Conservation (phyloP, 768 basidiomycete genomes). For the Phlegmacium glaucopus region DNA sequence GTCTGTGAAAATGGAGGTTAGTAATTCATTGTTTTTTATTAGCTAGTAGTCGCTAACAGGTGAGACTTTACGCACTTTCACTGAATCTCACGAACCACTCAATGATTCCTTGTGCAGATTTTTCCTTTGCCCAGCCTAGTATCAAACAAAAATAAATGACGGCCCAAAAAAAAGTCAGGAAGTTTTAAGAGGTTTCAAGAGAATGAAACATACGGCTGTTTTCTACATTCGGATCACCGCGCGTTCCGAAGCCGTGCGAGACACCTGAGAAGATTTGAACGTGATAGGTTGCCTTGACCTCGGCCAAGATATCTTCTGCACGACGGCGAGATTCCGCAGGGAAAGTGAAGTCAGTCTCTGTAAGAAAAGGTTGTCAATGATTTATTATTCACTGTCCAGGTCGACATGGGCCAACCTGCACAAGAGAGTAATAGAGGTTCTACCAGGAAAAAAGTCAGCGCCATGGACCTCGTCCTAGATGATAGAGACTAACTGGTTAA, state of each 20-base stretch:
- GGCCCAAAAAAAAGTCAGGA: not conserved
- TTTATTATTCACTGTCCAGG: not conserved
- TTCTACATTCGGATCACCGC: constrained; percentile 40
- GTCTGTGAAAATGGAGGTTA: no score
- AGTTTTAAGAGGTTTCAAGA: no score
- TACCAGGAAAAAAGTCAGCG: constrained; percentile 15
- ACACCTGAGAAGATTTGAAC: constrained; percentile 55
- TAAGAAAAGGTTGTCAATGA: no score
- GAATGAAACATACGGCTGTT: constrained; percentile 30
- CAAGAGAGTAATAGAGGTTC: constrained; percentile 54
- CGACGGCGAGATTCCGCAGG: constrained; percentile 46
- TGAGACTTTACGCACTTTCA: not conserved
- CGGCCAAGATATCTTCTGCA: constrained; percentile 54
- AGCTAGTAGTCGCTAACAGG: no score
- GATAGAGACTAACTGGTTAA: constrained; percentile 37
- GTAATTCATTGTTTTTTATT: no score
- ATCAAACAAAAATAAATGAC: not conserved
- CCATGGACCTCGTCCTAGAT: not conserved
- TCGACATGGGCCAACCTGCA: constrained; percentile 36
- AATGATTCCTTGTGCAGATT: constrained; percentile 47
- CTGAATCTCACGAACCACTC: constrained; percentile 50
- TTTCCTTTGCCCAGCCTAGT: constrained; percentile 59
- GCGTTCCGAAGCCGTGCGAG: constrained; percentile 45
- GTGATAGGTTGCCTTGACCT: constrained; percentile 49
- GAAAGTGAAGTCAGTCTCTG: constrained; percentile 57